A percentile compares a stretch with the other conserved stretches of the same genome.
These are phyloP conservation scores for Talaromyces borbonicus DNA, from an alignment of 495 filamentous ascomycete species.

Conservation along the genomic window DNA sequence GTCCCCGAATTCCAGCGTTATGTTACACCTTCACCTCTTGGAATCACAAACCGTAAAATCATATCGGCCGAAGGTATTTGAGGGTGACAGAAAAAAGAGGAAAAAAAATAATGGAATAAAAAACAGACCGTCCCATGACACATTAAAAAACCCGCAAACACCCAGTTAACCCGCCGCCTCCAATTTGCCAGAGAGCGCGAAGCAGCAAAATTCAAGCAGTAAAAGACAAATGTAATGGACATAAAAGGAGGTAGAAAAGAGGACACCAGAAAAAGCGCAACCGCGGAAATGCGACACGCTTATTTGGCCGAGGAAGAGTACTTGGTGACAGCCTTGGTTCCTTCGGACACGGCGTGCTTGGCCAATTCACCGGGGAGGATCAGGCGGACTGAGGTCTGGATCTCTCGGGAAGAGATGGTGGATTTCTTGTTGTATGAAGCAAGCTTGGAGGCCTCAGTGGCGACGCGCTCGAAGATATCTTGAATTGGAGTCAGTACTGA, in stretches of 20 bases:
- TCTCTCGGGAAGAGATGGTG: conserved; percentile 98
- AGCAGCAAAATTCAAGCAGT: conserved; percentile 40
- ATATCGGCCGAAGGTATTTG: conserved; percentile 51
- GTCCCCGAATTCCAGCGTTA: conserved; percentile 46
- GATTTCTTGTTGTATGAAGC: conserved; percentile 99
- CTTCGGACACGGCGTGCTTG: conserved; percentile 98
- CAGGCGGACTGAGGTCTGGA: conserved; percentile 96
- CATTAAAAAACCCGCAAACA: conserved; percentile 72
- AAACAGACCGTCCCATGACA: conserved; percentile 82
- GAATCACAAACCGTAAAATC: conserved; percentile 60
- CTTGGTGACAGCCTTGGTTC: conserved; percentile 99
- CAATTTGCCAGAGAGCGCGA: conserved; percentile 50
- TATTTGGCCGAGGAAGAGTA: conserved; percentile 99
- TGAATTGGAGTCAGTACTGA: conserved; percentile 2
- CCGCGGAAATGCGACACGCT: conserved; percentile 22
- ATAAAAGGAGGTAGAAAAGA: conserved; percentile 30
- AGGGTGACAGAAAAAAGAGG: conserved; percentile 30
- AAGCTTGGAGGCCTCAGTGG: conserved; percentile 96
- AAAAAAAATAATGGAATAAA: conserved; percentile 22
- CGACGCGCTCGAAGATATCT: conserved; percentile 99
- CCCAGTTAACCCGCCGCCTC: conserved; percentile 53
- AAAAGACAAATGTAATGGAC: conserved; percentile 29
- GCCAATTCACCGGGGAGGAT: conserved; percentile 97
- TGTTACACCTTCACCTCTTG: conserved; percentile 68
- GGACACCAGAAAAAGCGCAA: no score